Evolutionary conservation across 176 grass and related monocot genomes (phyloP), one percentile per base, ranked within the genome.

Genomic region (Chloris gayana): DNA sequence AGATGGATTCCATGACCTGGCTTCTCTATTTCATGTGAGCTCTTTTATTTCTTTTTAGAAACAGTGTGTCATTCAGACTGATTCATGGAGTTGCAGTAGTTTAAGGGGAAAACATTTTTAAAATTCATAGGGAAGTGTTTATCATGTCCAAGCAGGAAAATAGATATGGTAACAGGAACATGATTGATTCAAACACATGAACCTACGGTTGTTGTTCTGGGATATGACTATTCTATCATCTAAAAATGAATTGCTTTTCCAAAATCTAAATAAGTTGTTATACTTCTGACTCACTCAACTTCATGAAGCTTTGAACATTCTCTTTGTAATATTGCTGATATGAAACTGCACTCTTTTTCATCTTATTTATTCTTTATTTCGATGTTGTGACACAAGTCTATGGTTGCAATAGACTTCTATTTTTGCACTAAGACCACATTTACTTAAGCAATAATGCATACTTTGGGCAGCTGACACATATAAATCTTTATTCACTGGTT

Each of bases 11-110:
- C 96, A 99, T 67, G 90, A 99, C 61, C 84, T 99, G 75, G 96
- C 96, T 80, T 99, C 96, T 74, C 83, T 99, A 74, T 99, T 99
- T 87, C 96, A 99, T 82, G 96, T 99, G 86, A 93, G 90, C 58
- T 46, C 25, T 64, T 87, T 75, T 62, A 4, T 60, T 14, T 78
- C 25, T 57, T 78, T 63, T 75, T 21, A 9, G 22, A 69, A 26
- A 50, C 0, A 13, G 61, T 66, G 17, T 57, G 3, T 0, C 44
- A 54, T 56, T 68, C 10, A 29, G 31, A 32, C 22, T 56, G 63
- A 32, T 57, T 17, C 9, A 34, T 37, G 9, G 4, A 37, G 5
- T 31, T 9, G 4, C 58, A 70, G 19, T 56, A 46, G 76, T 65
- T 56, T n/a, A 57, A 37, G 47, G 9, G 6, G 25, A 71, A 33